Base-by-base conservation (phyloP, 2,329 filamentous ascomycete genomes). In the Stachybotrys chartarum region DNA sequence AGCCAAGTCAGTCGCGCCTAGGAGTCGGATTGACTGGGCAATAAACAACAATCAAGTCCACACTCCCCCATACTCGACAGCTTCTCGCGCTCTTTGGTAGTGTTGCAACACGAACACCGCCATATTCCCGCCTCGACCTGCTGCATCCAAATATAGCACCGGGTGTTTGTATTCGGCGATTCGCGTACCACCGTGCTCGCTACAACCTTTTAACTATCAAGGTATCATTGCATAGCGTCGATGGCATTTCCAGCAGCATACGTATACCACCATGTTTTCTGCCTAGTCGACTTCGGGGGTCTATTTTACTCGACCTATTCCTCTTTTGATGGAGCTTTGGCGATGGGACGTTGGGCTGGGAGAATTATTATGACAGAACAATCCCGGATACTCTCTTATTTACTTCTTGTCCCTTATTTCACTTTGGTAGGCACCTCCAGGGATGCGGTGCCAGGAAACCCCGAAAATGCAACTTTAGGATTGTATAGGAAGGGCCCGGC, bases 1-100 rank as follows among this genome's bases (percentile, higher is more conserved):
- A 87, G 85, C 67, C 81, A 84, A 58, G 70, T 78, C 60, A 84
- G 81, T 65, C 79, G 81, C 35, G 63, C 63, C 46, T 70, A 70
- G 62, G 63, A 65, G 45, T 63, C 60, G 12, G 57, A 60, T 42
- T 42, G 35, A 42, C 5, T 42, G 10, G 35, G 35, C 14, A 42
- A 14, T 14, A 42, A 42, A 42, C 3, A 14, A 10, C 8, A 10
- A 42, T 14, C 35, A 42, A 24, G 24, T 42, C 35, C 5, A 14
- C 8, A 10, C 14, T 42, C 2, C 3, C 35, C 14, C 3, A 42
- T 5, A 42, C 14, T 42, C 14, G 35, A 3, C 8, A 42, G 35
- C 24, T 24, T 24, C 24, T 24, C 4, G 24, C 24, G 24, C 24
- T 24, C 4, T 24, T 24, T 24, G 24, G 24, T 24, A 24, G 24